Evolutionary conservation across 495 filamentous ascomycete genomes (phyloP).

Genomic region (Xylaria flabelliformis): DNA sequence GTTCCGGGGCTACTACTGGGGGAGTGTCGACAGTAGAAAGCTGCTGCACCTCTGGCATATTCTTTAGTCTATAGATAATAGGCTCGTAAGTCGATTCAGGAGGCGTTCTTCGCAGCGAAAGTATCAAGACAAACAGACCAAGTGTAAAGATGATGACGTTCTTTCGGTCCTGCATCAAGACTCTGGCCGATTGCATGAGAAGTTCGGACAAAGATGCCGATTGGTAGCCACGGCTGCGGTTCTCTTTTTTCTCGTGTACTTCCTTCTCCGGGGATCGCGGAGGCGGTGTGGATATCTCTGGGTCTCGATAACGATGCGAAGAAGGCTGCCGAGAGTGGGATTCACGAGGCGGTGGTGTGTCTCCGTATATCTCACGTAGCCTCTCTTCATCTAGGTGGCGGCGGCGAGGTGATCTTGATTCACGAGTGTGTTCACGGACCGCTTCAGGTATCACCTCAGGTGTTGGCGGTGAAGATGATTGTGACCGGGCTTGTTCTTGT

Average conservation of each 20-base stretch:
- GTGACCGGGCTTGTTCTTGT: conserved; percentile 19
- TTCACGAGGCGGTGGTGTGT: conserved; percentile 39
- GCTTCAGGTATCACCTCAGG: conserved; percentile 30
- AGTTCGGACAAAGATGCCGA: conserved; percentile 62
- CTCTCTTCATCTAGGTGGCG: conserved; percentile 56
- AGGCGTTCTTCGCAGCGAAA: conserved; percentile 48
- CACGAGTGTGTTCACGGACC: neutral
- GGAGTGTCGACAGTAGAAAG: conserved; percentile 18
- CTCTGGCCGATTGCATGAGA: conserved; percentile 69
- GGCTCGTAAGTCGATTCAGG: conserved; percentile 33
- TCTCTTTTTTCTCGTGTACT: conserved; percentile 30
- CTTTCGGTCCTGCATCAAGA: conserved; percentile 70
- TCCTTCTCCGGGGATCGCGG: conserved; percentile 33
- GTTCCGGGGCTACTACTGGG: conserved; percentile 10
- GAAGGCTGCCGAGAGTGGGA: conserved; percentile 28
- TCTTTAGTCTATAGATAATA: conserved; percentile 36
- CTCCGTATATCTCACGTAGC: conserved; percentile 61
- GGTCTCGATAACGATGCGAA: conserved; percentile 35
- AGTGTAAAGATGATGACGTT: conserved; percentile 74
- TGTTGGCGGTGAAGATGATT: conserved; percentile 27
- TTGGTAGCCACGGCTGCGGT: conserved; percentile 35
- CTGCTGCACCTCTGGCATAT: conserved; percentile 26
- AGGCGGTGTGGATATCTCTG: conserved; percentile 37
- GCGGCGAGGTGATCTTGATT: conserved; percentile 31
- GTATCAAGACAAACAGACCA: conserved; percentile 63